phyloP scores from a whole-genome alignment of 352 stramenopile species.

The Globisporangium uncinulatum region DNA sequence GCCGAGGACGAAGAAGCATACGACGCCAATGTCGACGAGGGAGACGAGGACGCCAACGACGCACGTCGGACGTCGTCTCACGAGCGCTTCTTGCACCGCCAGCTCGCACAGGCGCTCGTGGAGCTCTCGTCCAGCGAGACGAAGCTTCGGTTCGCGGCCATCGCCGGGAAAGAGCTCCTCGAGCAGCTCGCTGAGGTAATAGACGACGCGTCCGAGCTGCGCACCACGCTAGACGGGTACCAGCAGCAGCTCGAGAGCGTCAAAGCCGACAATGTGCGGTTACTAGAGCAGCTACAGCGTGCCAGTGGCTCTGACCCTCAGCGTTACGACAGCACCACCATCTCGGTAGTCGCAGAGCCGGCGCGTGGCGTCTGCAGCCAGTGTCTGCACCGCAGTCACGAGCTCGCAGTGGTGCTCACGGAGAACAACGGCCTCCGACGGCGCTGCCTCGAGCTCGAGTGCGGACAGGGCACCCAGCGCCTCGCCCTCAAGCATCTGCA shows the following conservation, averaged over 20 bases:
- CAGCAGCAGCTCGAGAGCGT: constrained; percentile 17
- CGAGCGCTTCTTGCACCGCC: constrained; percentile 28
- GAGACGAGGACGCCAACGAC: neutral
- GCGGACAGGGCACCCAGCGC: constrained; percentile 22
- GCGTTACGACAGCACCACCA: too few species aligned
- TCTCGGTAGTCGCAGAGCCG: neutral
- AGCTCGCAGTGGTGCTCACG: constrained; percentile 1
- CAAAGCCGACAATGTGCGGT: constrained; percentile 16
- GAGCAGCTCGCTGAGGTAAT: constrained; percentile 27
- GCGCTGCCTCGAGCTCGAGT: constrained; percentile 38
- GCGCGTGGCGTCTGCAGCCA: constrained; percentile 4
- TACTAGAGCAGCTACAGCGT: constrained; percentile 9
- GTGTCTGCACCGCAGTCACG: constrained; percentile 9
- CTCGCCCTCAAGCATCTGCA: constrained; percentile 16
- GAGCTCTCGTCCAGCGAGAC: constrained; percentile 39
- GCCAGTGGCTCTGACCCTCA: too few species aligned
- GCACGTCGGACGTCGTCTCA: neutral
- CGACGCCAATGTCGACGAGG: neutral
- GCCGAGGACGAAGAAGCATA: constrained; percentile 1
- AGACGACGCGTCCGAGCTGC: constrained; percentile 20
- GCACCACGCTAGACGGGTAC: constrained; percentile 20
- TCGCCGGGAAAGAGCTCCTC: constrained; percentile 41
- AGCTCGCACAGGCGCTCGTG: constrained; percentile 30
- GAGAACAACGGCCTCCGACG: constrained; percentile 29
- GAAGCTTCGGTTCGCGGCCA: constrained; percentile 41